Conservation (phyloP, 2,329 filamentous ascomycete species). For the Fusarium sp. region DNA sequence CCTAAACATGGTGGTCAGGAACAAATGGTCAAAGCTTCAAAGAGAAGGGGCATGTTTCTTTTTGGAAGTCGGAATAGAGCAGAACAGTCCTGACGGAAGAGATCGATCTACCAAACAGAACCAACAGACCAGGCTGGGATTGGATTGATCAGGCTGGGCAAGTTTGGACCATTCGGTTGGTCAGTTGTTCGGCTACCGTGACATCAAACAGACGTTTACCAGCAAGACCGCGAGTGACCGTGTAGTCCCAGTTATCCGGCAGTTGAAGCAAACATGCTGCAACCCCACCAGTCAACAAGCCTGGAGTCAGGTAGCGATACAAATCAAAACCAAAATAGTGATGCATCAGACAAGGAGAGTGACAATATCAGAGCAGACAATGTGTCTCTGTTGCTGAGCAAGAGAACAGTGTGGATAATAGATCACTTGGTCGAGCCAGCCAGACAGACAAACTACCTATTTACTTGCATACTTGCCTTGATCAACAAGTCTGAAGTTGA, state of each 20-base stretch:
- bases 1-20: slow-evolving; percentile 24
- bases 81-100: slow-evolving; percentile 25
- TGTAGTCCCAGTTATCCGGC: slow-evolving; percentile 29
- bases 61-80: slow-evolving; percentile 23
- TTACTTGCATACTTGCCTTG: not conserved
- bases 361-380: slow-evolving; percentile 7
- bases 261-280: slow-evolving; percentile 36
- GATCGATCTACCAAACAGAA: slow-evolving; percentile 31
- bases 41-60: slow-evolving; percentile 25
- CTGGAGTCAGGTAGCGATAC: slow-evolving; percentile 1
- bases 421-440: not conserved
- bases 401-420: slow-evolving; percentile 11
- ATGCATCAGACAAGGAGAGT: not conserved
- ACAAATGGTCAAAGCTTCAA: slow-evolving; percentile 42
- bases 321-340: slow-evolving; percentile 4
- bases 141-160: slow-evolving; percentile 35
- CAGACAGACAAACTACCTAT: not conserved
- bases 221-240: slow-evolving; percentile 28
- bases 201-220: slow-evolving; percentile 34
- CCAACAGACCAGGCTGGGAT: slow-evolving; percentile 28
- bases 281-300: slow-evolving; percentile 11
- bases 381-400: slow-evolving; percentile 1
- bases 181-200: slow-evolving; percentile 22
- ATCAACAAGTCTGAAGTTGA: slow-evolving; percentile 18
- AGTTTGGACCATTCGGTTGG: slow-evolving; percentile 29